Evolutionary conservation across 306 rosid genomes (phyloP).

Genomic region (Arachis hypogaea): DNA sequence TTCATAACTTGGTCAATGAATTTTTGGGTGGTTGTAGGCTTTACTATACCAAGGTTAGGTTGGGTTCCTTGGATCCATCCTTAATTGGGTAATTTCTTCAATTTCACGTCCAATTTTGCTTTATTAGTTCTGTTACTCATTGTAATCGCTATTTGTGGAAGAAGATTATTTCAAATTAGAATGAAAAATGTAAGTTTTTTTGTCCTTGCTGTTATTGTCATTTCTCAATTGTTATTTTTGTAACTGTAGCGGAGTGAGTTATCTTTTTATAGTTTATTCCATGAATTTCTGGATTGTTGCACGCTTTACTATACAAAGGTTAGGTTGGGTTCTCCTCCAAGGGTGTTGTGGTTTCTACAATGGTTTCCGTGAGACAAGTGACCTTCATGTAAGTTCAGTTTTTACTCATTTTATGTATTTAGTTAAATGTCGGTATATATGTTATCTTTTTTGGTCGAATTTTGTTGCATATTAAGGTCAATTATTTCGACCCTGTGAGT

Average conservation of each 20-base stretch:
- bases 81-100: conserved; percentile 59
- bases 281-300: not conserved
- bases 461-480: conserved; percentile 66
- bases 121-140: not conserved
- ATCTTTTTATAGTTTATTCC: too few species aligned
- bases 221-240: not conserved
- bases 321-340: conserved; percentile 88
- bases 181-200: not conserved
- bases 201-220: not conserved
- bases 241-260: not conserved
- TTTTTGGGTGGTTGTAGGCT: too few species aligned
- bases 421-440: conserved; percentile 7
- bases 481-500: conserved; percentile 70
- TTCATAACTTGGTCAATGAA: too few species aligned
- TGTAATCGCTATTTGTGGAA: not conserved
- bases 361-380: conserved; percentile 79
- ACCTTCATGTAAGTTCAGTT: conserved; percentile 56
- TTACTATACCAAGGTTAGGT: conserved; percentile 28
- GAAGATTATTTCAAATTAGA: not conserved
- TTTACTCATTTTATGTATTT: not conserved
- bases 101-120: not conserved
- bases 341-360: conserved; percentile 80
- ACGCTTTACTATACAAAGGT: conserved; percentile 87
- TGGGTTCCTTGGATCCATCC: conserved; percentile 74
- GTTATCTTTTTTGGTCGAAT: conserved; percentile 8